Conservation (phyloP, 192 early-diverging fungal species). For the Chytriomyces sp. region DNA sequence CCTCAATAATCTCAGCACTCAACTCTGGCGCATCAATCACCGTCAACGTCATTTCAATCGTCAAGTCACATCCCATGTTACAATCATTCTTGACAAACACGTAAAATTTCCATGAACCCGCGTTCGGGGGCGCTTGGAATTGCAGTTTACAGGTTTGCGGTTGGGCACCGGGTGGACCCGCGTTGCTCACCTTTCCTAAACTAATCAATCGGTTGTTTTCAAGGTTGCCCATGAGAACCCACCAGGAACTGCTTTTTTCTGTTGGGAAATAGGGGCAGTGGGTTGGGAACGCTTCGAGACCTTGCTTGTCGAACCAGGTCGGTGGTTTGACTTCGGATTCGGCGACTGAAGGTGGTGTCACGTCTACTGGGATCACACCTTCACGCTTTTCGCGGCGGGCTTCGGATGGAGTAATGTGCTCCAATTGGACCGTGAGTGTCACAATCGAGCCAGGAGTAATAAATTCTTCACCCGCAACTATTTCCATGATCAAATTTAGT, state of each 20-base stretch:
- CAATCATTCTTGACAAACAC: constrained; percentile 89
- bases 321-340: constrained; percentile 39
- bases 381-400: constrained; percentile 34
- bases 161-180: constrained; percentile 46
- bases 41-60: too few relatives aligned
- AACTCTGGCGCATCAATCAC: constrained; percentile 73
- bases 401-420: constrained; percentile 31
- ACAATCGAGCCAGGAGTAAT: constrained; percentile 57
- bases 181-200: constrained; percentile 80
- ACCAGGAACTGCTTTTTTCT: too few relatives aligned
- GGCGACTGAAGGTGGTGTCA: constrained; percentile 18
- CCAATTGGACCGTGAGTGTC: constrained; percentile 54
- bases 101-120: constrained; percentile 81
- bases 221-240: too few relatives aligned
- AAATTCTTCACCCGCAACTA: constrained; percentile 54
- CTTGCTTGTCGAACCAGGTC: constrained; percentile 38
- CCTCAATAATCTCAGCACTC: too few relatives aligned
- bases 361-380: constrained; percentile 1
- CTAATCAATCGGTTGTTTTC: too few relatives aligned
- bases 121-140: too few relatives aligned
- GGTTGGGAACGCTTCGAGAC: too few relatives aligned
- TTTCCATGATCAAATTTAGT: too few relatives aligned
- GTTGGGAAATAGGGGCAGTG: constrained; percentile 78
- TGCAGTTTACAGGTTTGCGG: constrained; percentile 60
- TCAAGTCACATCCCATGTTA: constrained; percentile 84